Conservation (phyloP, 306 rosid genomes). For the Vigna mungo region DNA sequence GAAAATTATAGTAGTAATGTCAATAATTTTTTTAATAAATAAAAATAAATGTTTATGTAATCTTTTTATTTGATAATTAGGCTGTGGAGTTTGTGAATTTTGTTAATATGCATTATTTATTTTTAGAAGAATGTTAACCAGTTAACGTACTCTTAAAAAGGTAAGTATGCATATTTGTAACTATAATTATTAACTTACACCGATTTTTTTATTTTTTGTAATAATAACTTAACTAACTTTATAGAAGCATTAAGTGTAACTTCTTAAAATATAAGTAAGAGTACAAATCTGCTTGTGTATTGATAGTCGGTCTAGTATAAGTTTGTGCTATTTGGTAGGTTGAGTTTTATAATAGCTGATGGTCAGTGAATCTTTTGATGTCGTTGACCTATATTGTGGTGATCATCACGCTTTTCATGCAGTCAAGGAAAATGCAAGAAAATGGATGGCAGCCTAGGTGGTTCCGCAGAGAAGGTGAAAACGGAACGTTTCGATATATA, state of each 20-base stretch:
- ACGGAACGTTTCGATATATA: conserved; percentile 69
- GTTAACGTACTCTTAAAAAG: neutral
- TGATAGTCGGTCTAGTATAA: neutral
- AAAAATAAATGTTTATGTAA: neutral
- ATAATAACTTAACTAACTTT: neutral
- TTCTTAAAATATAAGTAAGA: neutral
- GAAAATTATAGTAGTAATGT: too few relatives aligned
- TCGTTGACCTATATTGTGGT: conserved; percentile 22
- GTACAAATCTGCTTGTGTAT: neutral
- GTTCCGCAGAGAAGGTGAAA: conserved; percentile 75
- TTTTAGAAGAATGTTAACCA: neutral
- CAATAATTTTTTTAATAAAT: neutral
- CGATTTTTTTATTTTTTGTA: neutral
- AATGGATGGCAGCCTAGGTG: conserved; percentile 95
- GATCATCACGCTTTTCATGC: conserved; percentile 27
- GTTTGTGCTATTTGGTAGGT: neutral
- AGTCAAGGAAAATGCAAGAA: conserved; percentile 97
- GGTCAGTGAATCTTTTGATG: neutral
- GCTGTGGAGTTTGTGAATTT: neutral
- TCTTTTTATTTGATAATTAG: neutral
- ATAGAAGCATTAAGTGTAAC: too few relatives aligned
- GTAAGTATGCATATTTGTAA: neutral
- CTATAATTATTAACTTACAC: neutral
- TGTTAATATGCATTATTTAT: neutral
- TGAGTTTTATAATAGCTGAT: neutral